Evolutionary conservation across 164 flowering plant genomes (phyloP).

Genomic region (Chimonanthus salicifolius): DNA sequence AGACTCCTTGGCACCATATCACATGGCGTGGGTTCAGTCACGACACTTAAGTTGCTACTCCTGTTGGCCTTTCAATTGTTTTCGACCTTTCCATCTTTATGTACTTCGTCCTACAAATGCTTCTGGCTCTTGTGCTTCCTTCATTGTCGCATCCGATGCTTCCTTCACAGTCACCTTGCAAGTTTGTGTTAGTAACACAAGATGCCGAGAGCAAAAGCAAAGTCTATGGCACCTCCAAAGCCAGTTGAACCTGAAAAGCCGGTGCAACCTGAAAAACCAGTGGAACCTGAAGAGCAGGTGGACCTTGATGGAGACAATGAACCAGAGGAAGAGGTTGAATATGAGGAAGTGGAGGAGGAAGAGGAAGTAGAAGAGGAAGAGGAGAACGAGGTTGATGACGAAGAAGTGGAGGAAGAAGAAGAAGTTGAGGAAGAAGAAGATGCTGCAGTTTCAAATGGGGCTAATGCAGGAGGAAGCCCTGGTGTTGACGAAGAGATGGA

Average conservation of each 20-base stretch:
- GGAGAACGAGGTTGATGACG: slow-evolving; percentile 39
- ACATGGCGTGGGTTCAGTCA: slow-evolving; percentile 49
- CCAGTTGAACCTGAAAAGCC: slow-evolving; percentile 40
- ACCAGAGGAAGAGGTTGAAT: slow-evolving; percentile 65
- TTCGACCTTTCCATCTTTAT: slow-evolving; percentile 60
- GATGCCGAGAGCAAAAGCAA: slow-evolving; percentile 64
- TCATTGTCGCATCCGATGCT: slow-evolving; percentile 42
- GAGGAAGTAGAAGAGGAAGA: slow-evolving; percentile 51
- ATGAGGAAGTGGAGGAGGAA: slow-evolving; percentile 68
- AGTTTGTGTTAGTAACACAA: slow-evolving; percentile 48
- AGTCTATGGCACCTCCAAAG: slow-evolving; percentile 33
- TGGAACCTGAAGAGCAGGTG: slow-evolving; percentile 51
- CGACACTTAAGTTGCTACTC: slow-evolving; percentile 57
- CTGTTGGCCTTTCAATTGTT: slow-evolving; percentile 74
- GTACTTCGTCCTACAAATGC: slow-evolving; percentile 64
- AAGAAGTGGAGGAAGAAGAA: slow-evolving; percentile 35
- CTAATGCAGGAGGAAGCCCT: slow-evolving; percentile 16
- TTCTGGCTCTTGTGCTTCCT: slow-evolving; percentile 68
- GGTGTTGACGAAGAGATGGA: slow-evolving; percentile 38
- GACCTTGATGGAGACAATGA: slow-evolving; percentile 55
- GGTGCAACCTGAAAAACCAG: slow-evolving; percentile 33
- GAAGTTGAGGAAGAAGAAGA: slow-evolving; percentile 38
- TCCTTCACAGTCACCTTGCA: slow-evolving; percentile 66
- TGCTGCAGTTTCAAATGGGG: slow-evolving; percentile 18
- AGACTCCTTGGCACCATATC: slow-evolving; percentile 46